These are phyloP conservation scores for Senna tora DNA, from an alignment of 306 rosid species.

Conservation along the genomic window DNA sequence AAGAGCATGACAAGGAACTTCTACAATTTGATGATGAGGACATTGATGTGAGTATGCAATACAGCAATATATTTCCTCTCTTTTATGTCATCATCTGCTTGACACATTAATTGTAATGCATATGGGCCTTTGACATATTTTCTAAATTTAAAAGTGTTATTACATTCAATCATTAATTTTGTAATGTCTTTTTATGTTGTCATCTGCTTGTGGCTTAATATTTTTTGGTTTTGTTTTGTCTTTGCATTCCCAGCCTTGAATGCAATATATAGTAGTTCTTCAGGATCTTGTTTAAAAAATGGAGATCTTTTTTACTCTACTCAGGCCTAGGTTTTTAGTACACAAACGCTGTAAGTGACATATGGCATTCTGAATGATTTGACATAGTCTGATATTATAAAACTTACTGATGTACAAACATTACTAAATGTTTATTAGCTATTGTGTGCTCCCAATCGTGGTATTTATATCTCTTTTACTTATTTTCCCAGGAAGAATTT, in stretches of 20 bases:
- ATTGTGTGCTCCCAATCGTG: constrained; percentile 5
- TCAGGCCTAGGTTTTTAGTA: not conserved
- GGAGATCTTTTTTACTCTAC: not conserved
- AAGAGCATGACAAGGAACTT: constrained; percentile 78
- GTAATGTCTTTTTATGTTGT: constrained; percentile 12
- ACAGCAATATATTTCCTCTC: constrained; percentile 24
- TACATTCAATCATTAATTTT: constrained; percentile 1
- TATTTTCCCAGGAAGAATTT: constrained; percentile 61
- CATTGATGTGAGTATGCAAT: constrained; percentile 58
- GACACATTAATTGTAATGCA: constrained; percentile 9
- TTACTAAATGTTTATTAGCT: not conserved
- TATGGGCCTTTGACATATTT: constrained; percentile 10
- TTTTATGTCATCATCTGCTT: constrained; percentile 4
- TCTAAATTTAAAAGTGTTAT: constrained; percentile 16
- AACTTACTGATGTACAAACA: no score
- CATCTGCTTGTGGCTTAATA: not conserved
- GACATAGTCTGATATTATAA: not conserved
- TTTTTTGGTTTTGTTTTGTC: not conserved
- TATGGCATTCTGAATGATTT: not conserved
- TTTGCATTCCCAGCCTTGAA: not conserved
- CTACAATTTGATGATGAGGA: constrained; percentile 77
- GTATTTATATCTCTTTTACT: constrained; percentile 18
- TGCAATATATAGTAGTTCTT: not conserved
- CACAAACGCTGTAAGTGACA: not conserved
- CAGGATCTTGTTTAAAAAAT: not conserved